Evolutionary conservation across 257 asterid genomes (phyloP).

Genomic region (Craterostigma plantagineum): DNA sequence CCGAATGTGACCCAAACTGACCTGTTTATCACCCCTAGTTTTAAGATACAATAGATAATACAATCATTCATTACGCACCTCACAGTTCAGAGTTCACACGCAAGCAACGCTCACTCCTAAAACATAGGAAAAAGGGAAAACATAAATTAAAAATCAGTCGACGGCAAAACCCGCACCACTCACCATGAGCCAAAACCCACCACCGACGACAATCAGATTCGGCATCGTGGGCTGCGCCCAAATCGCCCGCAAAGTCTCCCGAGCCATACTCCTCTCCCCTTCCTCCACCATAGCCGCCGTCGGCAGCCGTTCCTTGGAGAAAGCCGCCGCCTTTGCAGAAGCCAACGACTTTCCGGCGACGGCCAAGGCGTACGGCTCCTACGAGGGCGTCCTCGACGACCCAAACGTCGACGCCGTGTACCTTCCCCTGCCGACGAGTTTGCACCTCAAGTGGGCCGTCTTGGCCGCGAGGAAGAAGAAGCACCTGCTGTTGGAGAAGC

Average conservation of each 20-base stretch:
- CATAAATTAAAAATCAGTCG: too few relatives aligned
- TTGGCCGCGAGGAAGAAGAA: slow-evolving; percentile 48
- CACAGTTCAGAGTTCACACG: too few relatives aligned
- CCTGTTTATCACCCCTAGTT: too few relatives aligned
- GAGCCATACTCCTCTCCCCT: slow-evolving; percentile 44
- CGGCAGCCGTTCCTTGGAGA: slow-evolving; percentile 53
- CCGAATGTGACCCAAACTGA: too few relatives aligned
- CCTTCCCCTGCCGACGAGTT: slow-evolving; percentile 64
- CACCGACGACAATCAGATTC: slow-evolving; percentile 21
- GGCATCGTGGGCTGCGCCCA: slow-evolving; percentile 73
- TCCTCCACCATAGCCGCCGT: slow-evolving; percentile 39
- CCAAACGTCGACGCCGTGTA: slow-evolving; percentile 59
- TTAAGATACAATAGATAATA: too few relatives aligned
- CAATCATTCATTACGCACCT: too few relatives aligned
- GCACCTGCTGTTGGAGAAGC: slow-evolving; percentile 68
- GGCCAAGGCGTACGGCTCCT: slow-evolving; percentile 41
- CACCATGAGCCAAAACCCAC: too few relatives aligned
- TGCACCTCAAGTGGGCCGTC: slow-evolving; percentile 59
- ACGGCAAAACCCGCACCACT: too few relatives aligned
- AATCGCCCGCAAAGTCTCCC: slow-evolving; percentile 53
- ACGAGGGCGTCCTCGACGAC: slow-evolving; percentile 46
- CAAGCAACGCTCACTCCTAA: too few relatives aligned
- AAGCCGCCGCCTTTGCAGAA: slow-evolving; percentile 35
- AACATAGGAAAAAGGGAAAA: too few relatives aligned
- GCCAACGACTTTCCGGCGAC: slow-evolving; percentile 22